Evolutionary conservation across 1,139 yeast species (phyloP).

Genomic region (Arxiozyma heterogenica): DNA sequence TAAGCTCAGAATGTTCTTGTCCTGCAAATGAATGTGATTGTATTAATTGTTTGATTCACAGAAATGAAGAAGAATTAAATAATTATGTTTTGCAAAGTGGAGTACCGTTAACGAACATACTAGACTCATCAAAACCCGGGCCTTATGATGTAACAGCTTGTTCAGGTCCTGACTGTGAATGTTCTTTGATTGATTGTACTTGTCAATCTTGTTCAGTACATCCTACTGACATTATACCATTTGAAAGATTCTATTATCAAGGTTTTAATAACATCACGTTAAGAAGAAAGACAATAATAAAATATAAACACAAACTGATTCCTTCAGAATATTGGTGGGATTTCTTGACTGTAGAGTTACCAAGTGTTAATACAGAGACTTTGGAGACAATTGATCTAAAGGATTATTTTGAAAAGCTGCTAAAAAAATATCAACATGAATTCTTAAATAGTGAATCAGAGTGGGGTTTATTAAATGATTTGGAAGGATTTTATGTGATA

Average conservation of each 20-base stretch:
- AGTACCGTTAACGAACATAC: constrained; percentile 24
- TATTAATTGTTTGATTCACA: constrained; percentile 29
- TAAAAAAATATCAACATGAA: constrained; percentile 11
- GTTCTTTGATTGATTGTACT: constrained; percentile 19
- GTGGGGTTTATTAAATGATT: constrained; percentile 7
- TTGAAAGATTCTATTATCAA: constrained; percentile 19
- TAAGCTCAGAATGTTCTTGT: constrained; percentile 30
- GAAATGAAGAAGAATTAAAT: constrained; percentile 28
- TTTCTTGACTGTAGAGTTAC: constrained; percentile 20
- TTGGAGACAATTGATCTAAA: constrained; percentile 22
- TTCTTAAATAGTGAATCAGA: constrained; percentile 6
- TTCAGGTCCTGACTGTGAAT: constrained; percentile 15
- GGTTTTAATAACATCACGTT: constrained; percentile 22
- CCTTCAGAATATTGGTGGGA: constrained; percentile 31
- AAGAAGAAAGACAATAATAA: constrained; percentile 23
- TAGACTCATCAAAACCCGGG: constrained; percentile 9
- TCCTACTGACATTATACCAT: constrained; percentile 22
- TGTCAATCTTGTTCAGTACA: constrained; percentile 22
- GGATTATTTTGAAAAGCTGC: constrained; percentile 24
- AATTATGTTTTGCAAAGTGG: constrained; percentile 25
- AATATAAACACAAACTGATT: constrained; percentile 22
- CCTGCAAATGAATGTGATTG: constrained; percentile 26
- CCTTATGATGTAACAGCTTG: constrained; percentile 11
- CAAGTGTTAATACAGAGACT: constrained; percentile 16
- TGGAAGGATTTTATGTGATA: constrained; percentile 11